Base-by-base conservation (phyloP, 2,329 filamentous ascomycete genomes). In the Akanthomyces uredinophilus region DNA sequence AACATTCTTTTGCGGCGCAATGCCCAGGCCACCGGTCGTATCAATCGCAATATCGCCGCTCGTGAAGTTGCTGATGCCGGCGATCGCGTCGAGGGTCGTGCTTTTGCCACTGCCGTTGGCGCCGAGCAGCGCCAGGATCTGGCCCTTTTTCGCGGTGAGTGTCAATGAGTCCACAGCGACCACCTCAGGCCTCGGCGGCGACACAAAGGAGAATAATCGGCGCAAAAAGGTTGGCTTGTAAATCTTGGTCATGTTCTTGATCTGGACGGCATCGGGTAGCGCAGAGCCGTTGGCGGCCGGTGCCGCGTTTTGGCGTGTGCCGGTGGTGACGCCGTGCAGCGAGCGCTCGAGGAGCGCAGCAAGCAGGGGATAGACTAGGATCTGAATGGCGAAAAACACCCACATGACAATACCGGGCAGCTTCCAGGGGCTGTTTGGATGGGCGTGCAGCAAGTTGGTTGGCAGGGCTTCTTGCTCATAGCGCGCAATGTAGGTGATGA, bases 1-100 rank as follows among this genome's bases (percentile, higher is more conserved):
- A 3, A 92, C 88, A 68, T 92, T 92, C 72, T 88, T 87, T 71
- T 92, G 89, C 0, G 89, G 89, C 60, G 88, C 90, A 37, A 91
- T 81, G 4, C 89, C 89, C 22, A 96, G 81, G 0, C 89, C 89
- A 14, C 88, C 89, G 6, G 85, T 86, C 1, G 86, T 86, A 65
- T 91, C 86, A 24, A 73, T 82, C 0, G 84, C 85, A 18, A 88
- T 79, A 27, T 80, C 84, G 50, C 85, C 87, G 6, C 89, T 76
- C 2, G 87, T 87, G 37, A 71, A 72, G 37, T 68, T 66, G 59
- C 66, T 70, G 41, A 70, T 70, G 13, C 71, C 71, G 1, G 71
- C 69, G 29, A 72, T 68, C 16, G 69, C 69, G 44, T 73, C 70
- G 10, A 73, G 67, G 2, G 71, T 72, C 0, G 92, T 96, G 47